These are phyloP conservation scores for Wickerhamiella bombiphila DNA, from an alignment of 805 yeast genomes.

Conservation along the genomic window DNA sequence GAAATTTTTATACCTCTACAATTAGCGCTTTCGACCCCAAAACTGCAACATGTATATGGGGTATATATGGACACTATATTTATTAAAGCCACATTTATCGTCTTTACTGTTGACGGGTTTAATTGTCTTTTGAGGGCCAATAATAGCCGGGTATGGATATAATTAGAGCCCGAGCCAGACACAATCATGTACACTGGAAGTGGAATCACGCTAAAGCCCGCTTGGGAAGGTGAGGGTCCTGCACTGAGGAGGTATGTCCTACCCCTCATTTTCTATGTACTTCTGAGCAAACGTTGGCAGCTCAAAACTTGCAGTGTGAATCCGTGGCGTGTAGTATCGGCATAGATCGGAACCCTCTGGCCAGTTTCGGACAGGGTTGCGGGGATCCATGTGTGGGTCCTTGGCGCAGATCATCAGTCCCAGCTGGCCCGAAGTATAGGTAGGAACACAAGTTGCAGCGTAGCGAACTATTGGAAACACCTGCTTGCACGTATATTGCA, in stretches of 20 bases:
- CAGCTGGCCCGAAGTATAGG: slow-evolving; percentile 93
- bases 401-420: slow-evolving; percentile 97
- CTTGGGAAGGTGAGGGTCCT: no score
- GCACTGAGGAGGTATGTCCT: slow-evolving; percentile 14
- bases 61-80: no score
- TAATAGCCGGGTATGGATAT: no score
- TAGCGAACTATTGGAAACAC: slow-evolving; percentile 88
- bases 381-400: slow-evolving; percentile 48
- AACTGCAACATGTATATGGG: no score
- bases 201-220: not conserved
- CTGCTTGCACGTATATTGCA: slow-evolving; percentile 65
- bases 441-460: slow-evolving; percentile 86
- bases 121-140: no score
- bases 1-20: no score
- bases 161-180: no score
- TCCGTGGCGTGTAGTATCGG: slow-evolving; percentile 70
- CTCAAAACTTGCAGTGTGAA: slow-evolving; percentile 80
- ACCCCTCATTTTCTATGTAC: slow-evolving; percentile 26
- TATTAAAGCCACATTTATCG: no score
- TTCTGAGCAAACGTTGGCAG: slow-evolving; percentile 81
- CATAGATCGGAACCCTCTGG: slow-evolving; percentile 46
- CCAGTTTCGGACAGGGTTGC: slow-evolving; percentile 53
- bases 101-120: no score
- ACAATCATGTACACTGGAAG: not conserved
- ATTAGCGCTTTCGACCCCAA: no score